Evolutionary conservation across 2,329 filamentous ascomycete genomes (phyloP), one percentile per base, ranked within the genome.

Genomic region (Pseudopyricularia cyperi): DNA sequence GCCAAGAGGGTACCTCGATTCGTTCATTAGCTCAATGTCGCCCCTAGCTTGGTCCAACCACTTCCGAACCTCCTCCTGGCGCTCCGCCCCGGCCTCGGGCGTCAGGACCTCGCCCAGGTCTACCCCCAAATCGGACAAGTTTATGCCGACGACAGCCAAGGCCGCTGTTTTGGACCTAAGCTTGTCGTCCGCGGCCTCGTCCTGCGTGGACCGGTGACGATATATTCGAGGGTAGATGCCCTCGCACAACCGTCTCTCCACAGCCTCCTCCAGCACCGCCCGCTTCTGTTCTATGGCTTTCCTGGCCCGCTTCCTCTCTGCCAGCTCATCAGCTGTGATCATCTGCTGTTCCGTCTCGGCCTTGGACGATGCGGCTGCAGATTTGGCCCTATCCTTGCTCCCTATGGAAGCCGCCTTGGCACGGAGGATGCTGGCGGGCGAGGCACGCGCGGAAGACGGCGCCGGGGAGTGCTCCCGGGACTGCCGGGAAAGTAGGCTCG

Each of bases 181-280:
- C 64, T 95, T 96, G 61, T 95, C 90, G 63, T 98, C 93, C 61
- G 91, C 80, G 12, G 93, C 90, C 66, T 96, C 91, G 63, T 98
- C 93, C 61, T 97, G 83, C 0, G 91, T 95, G 63, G 78, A 93
- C 54, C 85, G 81, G 65, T 98, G 93, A 47, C 89, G 82, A 77
- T 91, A 98, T 63, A 98, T 88, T 57, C 86, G 83, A 53, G 83
- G 77, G 62, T 97, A 97, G 46, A 91, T 83, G 51, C 83, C 82
- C 63, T 95, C 89, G 62, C 88, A 94, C 11, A 90, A 78, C 56
- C 86, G 80, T 57, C 87, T 80, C 65, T 98, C 93, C 0, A 97
- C 87, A 4, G 89, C 89, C 66, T 98, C 93, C 66, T 98, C 91
- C 30, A 97, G 68, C 9, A 85, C 75, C 3, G 78, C 66, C 42